Percentiles rank a stretch among this genome's conserved stretches.
These are phyloP conservation scores for Biancaea sappan DNA, from an alignment of 306 rosid genomes.

Conservation along the genomic window DNA sequence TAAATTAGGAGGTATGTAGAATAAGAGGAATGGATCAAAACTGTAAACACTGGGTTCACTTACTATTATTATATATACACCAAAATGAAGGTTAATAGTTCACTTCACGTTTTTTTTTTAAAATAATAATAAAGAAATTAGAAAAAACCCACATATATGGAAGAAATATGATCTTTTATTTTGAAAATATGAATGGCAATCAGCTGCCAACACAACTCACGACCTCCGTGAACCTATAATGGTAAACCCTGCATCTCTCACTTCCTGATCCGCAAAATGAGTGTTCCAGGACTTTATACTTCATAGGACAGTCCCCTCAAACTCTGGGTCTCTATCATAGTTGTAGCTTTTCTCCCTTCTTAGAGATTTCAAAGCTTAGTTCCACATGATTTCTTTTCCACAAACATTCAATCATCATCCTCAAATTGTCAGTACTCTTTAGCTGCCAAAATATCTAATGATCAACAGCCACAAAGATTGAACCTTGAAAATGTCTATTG, in stretches of 20 bases:
- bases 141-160: not conserved
- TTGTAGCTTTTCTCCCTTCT: not conserved
- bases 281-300: not conserved
- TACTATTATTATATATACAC: not conserved
- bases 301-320: not conserved
- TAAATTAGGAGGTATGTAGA: not conserved
- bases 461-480: slow-evolving; percentile 1
- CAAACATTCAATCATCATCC: not conserved
- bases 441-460: not conserved
- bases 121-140: no score
- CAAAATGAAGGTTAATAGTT: not conserved
- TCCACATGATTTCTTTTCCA: slow-evolving; percentile 7
- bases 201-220: slow-evolving; percentile 10
- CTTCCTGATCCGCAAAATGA: not conserved
- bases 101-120: not conserved
- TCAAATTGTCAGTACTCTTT: slow-evolving; percentile 11
- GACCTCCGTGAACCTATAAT: not conserved
- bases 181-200: not conserved
- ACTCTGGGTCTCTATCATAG: not conserved
- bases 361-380: not conserved
- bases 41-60: not conserved
- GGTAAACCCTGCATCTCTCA: not conserved
- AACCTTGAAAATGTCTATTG: not conserved
- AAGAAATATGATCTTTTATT: slow-evolving; percentile 6
- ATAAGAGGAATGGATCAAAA: not conserved